Base-by-base conservation (phyloP, 2,329 filamentous ascomycete species). In the Colletotrichum sp. region DNA sequence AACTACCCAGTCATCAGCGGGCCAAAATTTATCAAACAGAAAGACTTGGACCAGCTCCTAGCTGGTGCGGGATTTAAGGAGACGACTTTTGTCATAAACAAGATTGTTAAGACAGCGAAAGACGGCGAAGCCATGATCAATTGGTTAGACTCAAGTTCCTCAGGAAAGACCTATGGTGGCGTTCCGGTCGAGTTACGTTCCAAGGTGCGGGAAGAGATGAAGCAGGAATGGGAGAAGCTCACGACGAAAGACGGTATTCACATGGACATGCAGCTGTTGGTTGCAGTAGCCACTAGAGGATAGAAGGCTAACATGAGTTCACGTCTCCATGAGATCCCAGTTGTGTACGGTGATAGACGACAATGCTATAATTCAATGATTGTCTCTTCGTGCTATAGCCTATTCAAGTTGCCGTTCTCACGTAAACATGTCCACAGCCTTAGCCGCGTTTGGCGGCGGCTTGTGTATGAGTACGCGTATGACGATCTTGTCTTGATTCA, bases 141-240 rank as follows among this genome's bases (percentile, higher is more conserved):
- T 21, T 72, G 70, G 70, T 48, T 68, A 63, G 70, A 68, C n/a
- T 38, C 70, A 16, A 72, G 70, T 26, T 72, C 70, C 16, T 72
- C 70, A 2, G 70, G 70, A 14, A 72, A 68, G 38, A 72, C 63
- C 0, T 72, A 68, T 21, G 70, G 70, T 16, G 70, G 63, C 7
- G 48, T 72, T 36, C 63, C 70, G 8, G 26, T 52, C 4, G 70
- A 72, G 8, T 8, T 72, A 9, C 70, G 52, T 16, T 16, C 70
- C 26, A 13, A 21, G 13, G 70, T 38, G 21, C 70, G 63, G 21
- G 52, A 72, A 26, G 63, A 72, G 55, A 72, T 72, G 70, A 59
- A 36, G 52, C 14, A 16, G 14, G 70, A 72, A 16, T 72, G 70
- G 70, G 70, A 72, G 10, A 72, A 72, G 55, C 4, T 68, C 16